Percentiles rank a stretch among this genome's conserved stretches.
These are phyloP conservation scores for Coemansia sp. DNA, from an alignment of 192 early-diverging fungal genomes.

Conservation along the genomic window DNA sequence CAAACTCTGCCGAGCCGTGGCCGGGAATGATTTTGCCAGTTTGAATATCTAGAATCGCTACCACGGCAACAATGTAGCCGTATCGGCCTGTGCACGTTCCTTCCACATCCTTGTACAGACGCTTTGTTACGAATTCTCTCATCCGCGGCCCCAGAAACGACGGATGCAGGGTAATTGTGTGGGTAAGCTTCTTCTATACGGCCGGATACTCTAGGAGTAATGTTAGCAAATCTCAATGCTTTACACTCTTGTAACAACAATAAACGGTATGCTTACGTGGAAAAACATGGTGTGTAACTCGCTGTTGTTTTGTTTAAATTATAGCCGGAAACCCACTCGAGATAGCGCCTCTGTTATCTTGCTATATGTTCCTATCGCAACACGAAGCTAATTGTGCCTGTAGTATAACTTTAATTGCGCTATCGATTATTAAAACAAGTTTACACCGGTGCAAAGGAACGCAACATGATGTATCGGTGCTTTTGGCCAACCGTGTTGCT, in stretches of 20 bases:
- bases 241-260: background rate
- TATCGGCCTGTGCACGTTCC: slow-evolving; percentile 90
- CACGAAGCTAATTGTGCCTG: background rate
- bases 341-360: background rate
- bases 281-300: slow-evolving; percentile 39
- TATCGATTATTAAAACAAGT: background rate
- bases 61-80: slow-evolving; percentile 90
- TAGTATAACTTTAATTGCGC: background rate
- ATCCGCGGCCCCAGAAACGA: slow-evolving; percentile 86
- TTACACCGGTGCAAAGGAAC: background rate
- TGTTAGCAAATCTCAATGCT: background rate
- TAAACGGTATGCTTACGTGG: slow-evolving; percentile 28
- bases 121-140: slow-evolving; percentile 69
- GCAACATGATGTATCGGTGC: background rate
- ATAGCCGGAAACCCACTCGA: background rate
- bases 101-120: slow-evolving; percentile 93
- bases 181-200: slow-evolving; percentile 77
- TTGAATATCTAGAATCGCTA: slow-evolving; percentile 75
- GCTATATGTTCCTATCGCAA: background rate
- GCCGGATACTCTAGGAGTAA: background rate
- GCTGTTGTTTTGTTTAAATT: background rate
- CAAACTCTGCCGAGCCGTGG: slow-evolving; percentile 87
- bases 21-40: slow-evolving; percentile 82
- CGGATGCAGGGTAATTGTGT: slow-evolving; percentile 93
- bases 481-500: background rate